Evolutionary conservation across 441 rosid genomes (phyloP), one percentile per base, ranked within the genome.

Genomic region (Mallotus japonicus): DNA sequence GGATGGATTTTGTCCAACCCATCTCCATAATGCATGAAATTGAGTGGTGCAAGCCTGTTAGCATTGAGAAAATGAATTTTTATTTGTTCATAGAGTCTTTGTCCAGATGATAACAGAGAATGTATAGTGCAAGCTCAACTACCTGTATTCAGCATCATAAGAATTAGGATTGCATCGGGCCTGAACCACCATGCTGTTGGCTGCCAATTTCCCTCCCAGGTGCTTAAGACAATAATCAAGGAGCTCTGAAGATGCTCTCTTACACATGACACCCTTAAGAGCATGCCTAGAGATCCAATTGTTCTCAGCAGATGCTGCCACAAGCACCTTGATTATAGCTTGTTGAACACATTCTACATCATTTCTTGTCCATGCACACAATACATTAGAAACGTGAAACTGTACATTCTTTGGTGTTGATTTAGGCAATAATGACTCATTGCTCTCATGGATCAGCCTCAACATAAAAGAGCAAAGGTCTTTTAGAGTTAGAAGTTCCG

Each of bases 221-320:
- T 89, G 85, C 77, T 84, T 87, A 44, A 89, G 87, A 84, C 89
- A 87, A 71, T 89, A 91, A 70, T 91, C 84, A 64, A 89, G 81
- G 54, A 87, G 87, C 73, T 87, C 87, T 15, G 85, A 79, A 55
- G 92, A 82, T 28, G 86, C 89, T 57, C 77, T 70, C 72, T 77
- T 87, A 75, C 75, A 85, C 73, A 84, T 22, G 60, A 80, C 85
- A 68, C 89, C 88, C 73, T 88, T 91, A 10, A 89, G 88, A 70
- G 87, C 77, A 73, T 82, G 85, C 81, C 88, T 81, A 6, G 80
- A 64, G 6, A 87, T 84, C 97, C 94, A 88, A 54, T 62, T 78
- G 37, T 76, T 79, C 20, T 74, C 67, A 55, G 71, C 75, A 9
- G 77, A 73, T 34, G 84, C 80, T 44, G 84, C 85, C 67, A 64